phyloP scores from a whole-genome alignment of 148 eudicot species.

The Rheum nobile region DNA sequence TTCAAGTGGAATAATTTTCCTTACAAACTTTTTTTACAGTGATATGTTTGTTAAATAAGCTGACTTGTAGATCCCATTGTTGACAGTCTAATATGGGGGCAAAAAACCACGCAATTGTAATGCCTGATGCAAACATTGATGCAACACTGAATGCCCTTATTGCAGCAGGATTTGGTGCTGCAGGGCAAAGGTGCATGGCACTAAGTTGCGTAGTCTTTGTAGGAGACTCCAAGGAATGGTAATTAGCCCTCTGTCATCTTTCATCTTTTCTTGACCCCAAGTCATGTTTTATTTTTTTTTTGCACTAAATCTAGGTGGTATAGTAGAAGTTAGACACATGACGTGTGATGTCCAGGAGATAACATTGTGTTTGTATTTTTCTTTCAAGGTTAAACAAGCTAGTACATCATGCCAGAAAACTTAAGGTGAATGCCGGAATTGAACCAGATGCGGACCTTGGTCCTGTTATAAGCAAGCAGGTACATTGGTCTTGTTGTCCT shows the following conservation, averaged over 20 bases:
- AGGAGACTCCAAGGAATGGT: constrained; percentile 69
- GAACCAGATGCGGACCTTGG: constrained; percentile 96
- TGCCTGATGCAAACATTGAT: constrained; percentile 81
- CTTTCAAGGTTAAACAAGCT: constrained; percentile 74
- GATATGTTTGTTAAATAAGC: not conserved
- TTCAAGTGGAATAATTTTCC: not conserved
- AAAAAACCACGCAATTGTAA: constrained; percentile 75
- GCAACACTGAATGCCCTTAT: constrained; percentile 63
- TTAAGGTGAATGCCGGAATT: constrained; percentile 83
- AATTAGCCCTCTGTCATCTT: constrained; percentile 8
- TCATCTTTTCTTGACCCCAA: not conserved
- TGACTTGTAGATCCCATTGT: not conserved
- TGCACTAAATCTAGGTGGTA: too few relatives aligned
- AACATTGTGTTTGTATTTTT: not conserved
- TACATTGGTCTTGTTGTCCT: constrained; percentile 8
- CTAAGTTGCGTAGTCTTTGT: constrained; percentile 80
- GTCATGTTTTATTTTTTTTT: not conserved
- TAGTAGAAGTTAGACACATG: too few relatives aligned
- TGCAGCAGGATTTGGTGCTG: constrained; percentile 94
- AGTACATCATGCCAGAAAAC: constrained; percentile 70
- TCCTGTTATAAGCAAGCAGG: constrained; percentile 97
- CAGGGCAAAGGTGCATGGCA: constrained; percentile 90
- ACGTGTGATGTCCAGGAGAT: not conserved
- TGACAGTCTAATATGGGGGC: constrained; percentile 83
- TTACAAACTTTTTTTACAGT: not conserved